Evolutionary conservation across 2,329 filamentous ascomycete genomes (phyloP), one percentile per base, ranked within the genome.

Genomic region (Xylaria sp.): DNA sequence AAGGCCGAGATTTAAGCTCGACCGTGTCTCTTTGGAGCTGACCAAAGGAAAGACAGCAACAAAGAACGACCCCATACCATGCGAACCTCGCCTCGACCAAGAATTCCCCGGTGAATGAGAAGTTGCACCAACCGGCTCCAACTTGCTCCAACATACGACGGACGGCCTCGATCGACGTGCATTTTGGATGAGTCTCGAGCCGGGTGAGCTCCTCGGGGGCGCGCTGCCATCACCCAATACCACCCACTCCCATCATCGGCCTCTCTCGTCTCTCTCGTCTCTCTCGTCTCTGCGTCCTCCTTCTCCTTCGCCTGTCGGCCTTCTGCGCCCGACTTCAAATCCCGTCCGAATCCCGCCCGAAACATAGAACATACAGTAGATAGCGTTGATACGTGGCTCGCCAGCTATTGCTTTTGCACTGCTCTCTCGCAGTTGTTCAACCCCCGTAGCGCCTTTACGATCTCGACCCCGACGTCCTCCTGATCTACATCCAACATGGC

Each of bases 151-250:
- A 44, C 49, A 44, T 40, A 21, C 47, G 33, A 51, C 55, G n/a
- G n/a, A 46, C 54, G n/a, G 43, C 47, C n/a, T 47, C 21, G 15
- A 37, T 54, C 38, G 31, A 40, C 48, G 15, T 46, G 41, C 51
- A 33, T 55, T 48, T 62, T 65, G 62, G 64, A 66, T 66, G 64
- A 60, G 38, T 49, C 44, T 60, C 55, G 47, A 62, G 29, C 58
- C 58, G 53, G 55, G 58, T 54, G 62, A 66, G 64, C 64, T 66
- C 64, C 64, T 65, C 54, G 41, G 64, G 64, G 64, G 64, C 60
- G 62, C 58, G 49, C 52, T 65, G 56, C 52, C 55, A 38, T 29
- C 59, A 57, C 53, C 33, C 54, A 37, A 7, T 29, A 27, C 21
- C 31, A 41, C 11, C 29, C 55, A 31, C 54, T 21, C 29, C 7